Conservation (phyloP, 495 filamentous ascomycete genomes). For the Penicillium cataractarum region DNA sequence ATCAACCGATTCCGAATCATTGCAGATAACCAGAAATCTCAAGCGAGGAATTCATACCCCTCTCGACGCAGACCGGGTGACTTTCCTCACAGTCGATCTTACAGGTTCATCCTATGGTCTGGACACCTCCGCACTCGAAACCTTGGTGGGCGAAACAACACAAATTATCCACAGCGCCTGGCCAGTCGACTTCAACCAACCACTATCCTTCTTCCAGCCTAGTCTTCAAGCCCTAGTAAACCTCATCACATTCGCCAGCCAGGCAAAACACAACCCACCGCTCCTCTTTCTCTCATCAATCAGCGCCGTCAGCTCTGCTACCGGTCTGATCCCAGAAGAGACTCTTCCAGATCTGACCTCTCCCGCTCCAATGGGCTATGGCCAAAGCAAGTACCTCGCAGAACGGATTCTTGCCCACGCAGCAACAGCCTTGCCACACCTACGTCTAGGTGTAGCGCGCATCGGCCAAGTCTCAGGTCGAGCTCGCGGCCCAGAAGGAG, state of each 20-base stretch:
- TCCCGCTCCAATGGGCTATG: background rate
- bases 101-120: slow-evolving; percentile 50
- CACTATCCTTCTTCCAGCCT: slow-evolving; percentile 26
- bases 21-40: slow-evolving; percentile 11
- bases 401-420: background rate
- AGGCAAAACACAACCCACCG: background rate
- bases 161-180: slow-evolving; percentile 63
- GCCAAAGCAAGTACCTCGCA: background rate
- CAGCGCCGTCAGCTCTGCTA: background rate
- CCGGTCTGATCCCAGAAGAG: background rate
- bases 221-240: background rate
- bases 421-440: background rate
- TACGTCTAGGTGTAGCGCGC: background rate
- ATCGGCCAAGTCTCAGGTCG: background rate
- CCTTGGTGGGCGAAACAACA: slow-evolving; percentile 41
- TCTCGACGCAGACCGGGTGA: slow-evolving; percentile 15
- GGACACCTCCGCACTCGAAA: slow-evolving; percentile 31
- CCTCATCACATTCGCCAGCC: background rate
- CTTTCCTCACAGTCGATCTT: slow-evolving; percentile 54
- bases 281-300: background rate
- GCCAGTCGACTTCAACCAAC: slow-evolving; percentile 62
- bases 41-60: slow-evolving; percentile 11
- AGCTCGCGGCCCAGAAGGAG: background rate
- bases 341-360: background rate
- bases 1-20: slow-evolving; percentile 33